A percentile compares a stretch with the other conserved stretches of the same genome.
phyloP scores from a whole-genome alignment of 129 eudicot species.

The Gnaphalium uliginosum region DNA sequence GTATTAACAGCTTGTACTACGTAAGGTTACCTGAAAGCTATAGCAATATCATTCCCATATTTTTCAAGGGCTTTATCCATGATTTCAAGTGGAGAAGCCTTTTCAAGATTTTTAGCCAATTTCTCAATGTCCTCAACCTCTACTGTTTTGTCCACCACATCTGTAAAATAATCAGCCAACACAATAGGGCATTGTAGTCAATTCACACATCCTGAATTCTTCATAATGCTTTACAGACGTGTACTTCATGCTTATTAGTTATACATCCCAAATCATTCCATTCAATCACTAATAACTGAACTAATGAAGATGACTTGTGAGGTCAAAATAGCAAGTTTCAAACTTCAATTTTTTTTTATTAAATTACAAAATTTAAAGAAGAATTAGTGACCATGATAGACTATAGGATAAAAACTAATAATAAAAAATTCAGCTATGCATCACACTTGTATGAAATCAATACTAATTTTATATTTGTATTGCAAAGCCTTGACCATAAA shows the following conservation, averaged over 20 bases:
- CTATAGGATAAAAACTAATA: neutral
- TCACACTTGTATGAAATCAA: neutral
- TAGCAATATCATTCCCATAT: slow-evolving; percentile 88
- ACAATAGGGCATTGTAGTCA: slow-evolving; percentile 21
- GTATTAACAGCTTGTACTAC: slow-evolving; percentile 1
- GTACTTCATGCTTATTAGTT: neutral
- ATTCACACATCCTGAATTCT: neutral
- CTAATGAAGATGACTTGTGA: neutral
- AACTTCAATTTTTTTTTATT: neutral
- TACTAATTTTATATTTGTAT: too few species aligned
- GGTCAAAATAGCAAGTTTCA: neutral
- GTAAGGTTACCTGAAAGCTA: slow-evolving; percentile 81
- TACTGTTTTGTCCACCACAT: slow-evolving; percentile 51
- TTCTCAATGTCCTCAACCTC: slow-evolving; percentile 68
- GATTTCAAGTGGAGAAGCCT: slow-evolving; percentile 87
- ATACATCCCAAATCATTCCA: slow-evolving; percentile 5
- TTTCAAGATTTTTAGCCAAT: slow-evolving; percentile 67
- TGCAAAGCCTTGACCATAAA: neutral
- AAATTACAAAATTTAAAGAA: neutral
- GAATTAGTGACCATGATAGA: neutral
- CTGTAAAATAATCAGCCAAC: slow-evolving; percentile 34
- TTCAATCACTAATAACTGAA: slow-evolving; percentile 4
- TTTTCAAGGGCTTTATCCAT: slow-evolving; percentile 90
- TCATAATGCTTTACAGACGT: neutral
- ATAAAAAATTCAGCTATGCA: neutral